Conservation (phyloP, 2,329 filamentous ascomycete genomes). For the Sclerotinia sclerotiorum region DNA sequence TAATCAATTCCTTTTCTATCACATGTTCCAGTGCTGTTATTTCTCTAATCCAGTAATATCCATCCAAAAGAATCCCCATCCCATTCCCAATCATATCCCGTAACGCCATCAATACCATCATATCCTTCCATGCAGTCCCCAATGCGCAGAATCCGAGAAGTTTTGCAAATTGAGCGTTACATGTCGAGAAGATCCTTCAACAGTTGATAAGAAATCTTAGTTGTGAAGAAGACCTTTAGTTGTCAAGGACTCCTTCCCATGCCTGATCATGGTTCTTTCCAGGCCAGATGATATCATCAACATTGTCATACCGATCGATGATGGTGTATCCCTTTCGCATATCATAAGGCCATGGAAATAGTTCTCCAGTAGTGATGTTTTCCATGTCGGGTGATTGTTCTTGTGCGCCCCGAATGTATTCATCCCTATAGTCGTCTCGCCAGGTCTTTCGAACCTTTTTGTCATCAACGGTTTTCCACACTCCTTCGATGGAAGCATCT, state of each 20-base stretch:
- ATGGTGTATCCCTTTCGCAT: neutral
- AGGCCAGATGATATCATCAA: neutral
- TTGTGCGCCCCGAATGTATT: neutral
- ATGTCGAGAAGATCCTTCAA: neutral
- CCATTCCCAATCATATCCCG: neutral
- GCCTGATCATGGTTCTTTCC: neutral
- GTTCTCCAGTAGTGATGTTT: neutral
- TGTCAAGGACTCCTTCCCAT: neutral
- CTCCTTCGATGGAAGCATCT: neutral
- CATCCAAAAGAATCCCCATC: too few species aligned
- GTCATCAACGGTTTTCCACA: neutral
- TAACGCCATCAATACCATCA: neutral
- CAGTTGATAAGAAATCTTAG: neutral
- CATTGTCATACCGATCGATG: neutral
- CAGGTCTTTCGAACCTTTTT: neutral
- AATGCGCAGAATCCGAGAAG: neutral
- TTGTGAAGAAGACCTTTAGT: neutral
- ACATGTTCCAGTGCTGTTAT: neutral
- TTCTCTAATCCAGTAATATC: neutral
- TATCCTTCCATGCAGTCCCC: too few species aligned
- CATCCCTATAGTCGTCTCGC: neutral
- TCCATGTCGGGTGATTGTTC: neutral
- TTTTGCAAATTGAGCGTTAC: too few species aligned
- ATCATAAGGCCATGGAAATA: neutral
- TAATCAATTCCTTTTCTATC: neutral